These are phyloP conservation scores for Crithidia expoeki DNA, from an alignment of 208 protist genomes.

Conservation along the genomic window DNA sequence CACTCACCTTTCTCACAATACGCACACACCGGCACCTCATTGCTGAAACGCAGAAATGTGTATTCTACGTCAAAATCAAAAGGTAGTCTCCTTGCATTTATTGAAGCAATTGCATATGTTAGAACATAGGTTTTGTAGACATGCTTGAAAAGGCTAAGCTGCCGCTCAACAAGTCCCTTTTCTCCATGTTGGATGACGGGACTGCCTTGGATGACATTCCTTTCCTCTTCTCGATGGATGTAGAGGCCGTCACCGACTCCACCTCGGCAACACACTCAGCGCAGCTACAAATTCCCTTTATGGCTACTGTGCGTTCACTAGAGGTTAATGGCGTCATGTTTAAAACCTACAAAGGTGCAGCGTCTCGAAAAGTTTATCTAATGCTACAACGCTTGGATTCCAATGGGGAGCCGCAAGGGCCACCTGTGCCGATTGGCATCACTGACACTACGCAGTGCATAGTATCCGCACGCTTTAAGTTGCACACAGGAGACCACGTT, in stretches of 20 bases:
- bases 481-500: conserved; percentile 12
- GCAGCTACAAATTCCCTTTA: conserved; percentile 14
- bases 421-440: conserved; percentile 16
- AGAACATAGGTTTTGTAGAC: background rate
- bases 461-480: conserved; percentile 6
- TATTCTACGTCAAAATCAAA: too few species aligned
- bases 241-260: background rate
- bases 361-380: conserved; percentile 12
- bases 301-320: conserved; percentile 14
- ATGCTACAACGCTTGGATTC: conserved; percentile 23
- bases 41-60: too few species aligned
- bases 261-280: conserved; percentile 10
- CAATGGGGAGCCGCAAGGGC: background rate
- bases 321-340: conserved; percentile 22
- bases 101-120: too few species aligned
- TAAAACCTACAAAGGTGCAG: background rate
- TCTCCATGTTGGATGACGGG: conserved; percentile 13
- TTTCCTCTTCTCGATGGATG: conserved; percentile 20
- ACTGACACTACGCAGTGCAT: conserved; percentile 15
- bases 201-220: conserved; percentile 10
- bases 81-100: too few species aligned
- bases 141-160: conserved; percentile 31
- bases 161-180: conserved; percentile 5
- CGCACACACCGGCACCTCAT: too few species aligned
- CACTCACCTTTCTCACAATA: too few species aligned